These are phyloP conservation scores for Penicillium argentinense DNA, from an alignment of 495 filamentous ascomycete genomes.

Conservation along the genomic window DNA sequence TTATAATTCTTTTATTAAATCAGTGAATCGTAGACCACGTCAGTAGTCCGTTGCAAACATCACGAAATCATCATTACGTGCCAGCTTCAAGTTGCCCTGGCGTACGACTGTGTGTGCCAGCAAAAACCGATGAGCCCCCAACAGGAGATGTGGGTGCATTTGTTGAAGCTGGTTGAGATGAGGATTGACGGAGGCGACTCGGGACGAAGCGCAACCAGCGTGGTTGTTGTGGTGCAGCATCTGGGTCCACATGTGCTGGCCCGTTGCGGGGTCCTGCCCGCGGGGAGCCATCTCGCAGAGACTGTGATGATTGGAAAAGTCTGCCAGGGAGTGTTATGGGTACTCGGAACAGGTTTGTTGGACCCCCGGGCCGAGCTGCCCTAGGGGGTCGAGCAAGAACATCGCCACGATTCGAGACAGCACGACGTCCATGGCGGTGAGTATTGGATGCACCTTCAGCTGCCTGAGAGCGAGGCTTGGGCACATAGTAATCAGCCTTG, in stretches of 20 bases:
- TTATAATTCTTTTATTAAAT: constrained; percentile 6
- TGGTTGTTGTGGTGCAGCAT: background rate
- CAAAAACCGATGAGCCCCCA: no score
- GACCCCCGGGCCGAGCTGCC: constrained; percentile 13
- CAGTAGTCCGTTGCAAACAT: background rate
- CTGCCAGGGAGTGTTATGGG: constrained; percentile 16
- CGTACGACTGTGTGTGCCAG: constrained; percentile 17
- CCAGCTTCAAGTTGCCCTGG: constrained; percentile 38
- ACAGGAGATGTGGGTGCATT: background rate
- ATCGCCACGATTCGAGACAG: constrained; percentile 8
- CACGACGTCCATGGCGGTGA: constrained; percentile 21
- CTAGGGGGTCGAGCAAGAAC: constrained; percentile 19
- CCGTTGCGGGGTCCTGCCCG: background rate
- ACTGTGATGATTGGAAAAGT: constrained; percentile 14
- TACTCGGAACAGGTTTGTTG: constrained; percentile 9
- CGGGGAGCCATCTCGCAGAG: background rate
- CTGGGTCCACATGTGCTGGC: background rate
- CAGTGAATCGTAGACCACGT: constrained; percentile 2
- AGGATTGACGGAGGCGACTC: constrained; percentile 16
- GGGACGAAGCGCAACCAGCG: constrained; percentile 22
- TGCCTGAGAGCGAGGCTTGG: constrained; percentile 64
- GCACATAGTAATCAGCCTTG: constrained; percentile 94
- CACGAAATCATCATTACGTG: constrained; percentile 4
- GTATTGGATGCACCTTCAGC: constrained; percentile 10
- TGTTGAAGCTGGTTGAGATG: background rate